Evolutionary conservation across 306 rosid genomes (phyloP), one percentile per base, ranked within the genome.

Genomic region (Trichosanthes cucumerina): DNA sequence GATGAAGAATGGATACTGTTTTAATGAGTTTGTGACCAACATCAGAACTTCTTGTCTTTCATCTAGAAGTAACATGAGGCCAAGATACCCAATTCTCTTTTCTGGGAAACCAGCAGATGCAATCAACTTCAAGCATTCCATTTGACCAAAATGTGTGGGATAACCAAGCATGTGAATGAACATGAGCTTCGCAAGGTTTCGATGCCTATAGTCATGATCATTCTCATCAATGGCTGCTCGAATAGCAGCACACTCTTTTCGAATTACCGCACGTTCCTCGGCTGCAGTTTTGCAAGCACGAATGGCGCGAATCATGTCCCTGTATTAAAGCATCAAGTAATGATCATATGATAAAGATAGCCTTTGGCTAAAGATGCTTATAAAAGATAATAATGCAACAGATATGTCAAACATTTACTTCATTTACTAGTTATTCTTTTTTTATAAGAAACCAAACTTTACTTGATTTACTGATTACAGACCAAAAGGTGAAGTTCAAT

Each of bases 71-170:
- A 95, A 91, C 99, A 95, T 95, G 80, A 95, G 97, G 80, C 93
- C 97, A 82, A 95, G 99, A 84, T 95, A 95, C 58, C 99, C 99
- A 82, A 95, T 92, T 86, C 99, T 95, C 86, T 95, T 95, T 88
- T 95, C 99, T 24, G 99, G 99, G 84, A 95, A 95, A 82, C 97
- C 97, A 16, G 98, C 79, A 69, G 99, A 88, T 16, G 98, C 99
- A 43, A 95, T 95, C 86, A 88, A 90, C 86, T 95, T 95, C 79
- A 95, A 88, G 87, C 99, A 95, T 80, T 95, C 99, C 99, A 95
- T 95, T 91, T 95, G 99, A 88, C 99, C 99, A 92, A 95, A 95
- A 88, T 95, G 97, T 44, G 99, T 95, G 56, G 99, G 99, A 87
- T 95, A 95, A 43, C 99, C 99, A 83, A 95, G 97, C 99, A 95